Base-by-base conservation (phyloP, 1,284 basidiomycete species). In the Rhodotorula sp. region DNA sequence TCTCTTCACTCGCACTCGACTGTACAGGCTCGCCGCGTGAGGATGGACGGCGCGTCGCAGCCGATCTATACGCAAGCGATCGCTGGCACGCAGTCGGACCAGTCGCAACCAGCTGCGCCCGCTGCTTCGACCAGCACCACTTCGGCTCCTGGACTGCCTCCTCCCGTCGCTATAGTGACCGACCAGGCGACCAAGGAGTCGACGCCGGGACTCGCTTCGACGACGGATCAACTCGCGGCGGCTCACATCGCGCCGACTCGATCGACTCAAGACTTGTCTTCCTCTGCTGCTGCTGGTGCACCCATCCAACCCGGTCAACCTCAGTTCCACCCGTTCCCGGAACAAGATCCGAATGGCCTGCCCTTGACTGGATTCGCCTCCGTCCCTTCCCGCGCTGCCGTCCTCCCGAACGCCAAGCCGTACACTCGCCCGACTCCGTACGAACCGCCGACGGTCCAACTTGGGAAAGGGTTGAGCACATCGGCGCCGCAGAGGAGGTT, bases 351-450 rank as follows among this genome's bases (percentile, higher is more conserved):
- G 26, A 21, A 49, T 34, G 64, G 61, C 20, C 39, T 62, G 18
- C 70, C 70, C 34, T 58, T 72, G 60, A 66, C 57, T 15, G 70
- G 70, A 2, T 72, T 72, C 58, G 58, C 61, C 1, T 68, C 67
- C 10, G 49, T 72, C 26, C 64, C 70, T 12, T 62, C 74, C 0
- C 65, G 67, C 14, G 71, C 71, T 0, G 71, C 71, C n/a, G 71
- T 65, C 46, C 31, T 66, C 1, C 58, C 74, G 0, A 73, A 73
- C 31, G 62, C 74, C 1, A 59, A 64, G 29, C 69, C 71, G 5
- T 75, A 72, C 69, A 64, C 62, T 4, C 61, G 58, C 8, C 72
- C 74, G n/a, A 59, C 69, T 1, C 58, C 70, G 3, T 73, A 76
- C 54, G 34, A 43, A 7, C 34, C 57, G 21, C 67, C 70, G 3